A percentile compares a stretch with the other conserved stretches of the same genome.
Evolutionary conservation across 495 filamentous ascomycete genomes (phyloP).

Genomic region (Daldinia decipiens): DNA sequence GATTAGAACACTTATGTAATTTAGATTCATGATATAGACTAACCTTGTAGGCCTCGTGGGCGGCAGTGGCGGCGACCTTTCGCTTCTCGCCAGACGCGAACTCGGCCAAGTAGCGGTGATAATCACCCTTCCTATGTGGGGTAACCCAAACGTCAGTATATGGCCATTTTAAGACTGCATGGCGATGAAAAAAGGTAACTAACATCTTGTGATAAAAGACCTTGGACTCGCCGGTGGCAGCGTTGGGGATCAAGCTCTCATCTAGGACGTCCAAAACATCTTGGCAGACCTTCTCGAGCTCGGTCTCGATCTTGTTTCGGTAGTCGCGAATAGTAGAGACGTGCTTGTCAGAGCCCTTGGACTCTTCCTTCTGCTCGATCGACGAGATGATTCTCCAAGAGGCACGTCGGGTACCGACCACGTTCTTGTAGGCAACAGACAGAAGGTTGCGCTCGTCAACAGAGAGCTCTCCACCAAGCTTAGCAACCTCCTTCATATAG

Average conservation of each 20-base stretch:
- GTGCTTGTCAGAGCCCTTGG: slow-evolving; percentile 98
- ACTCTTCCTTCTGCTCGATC: slow-evolving; percentile 99
- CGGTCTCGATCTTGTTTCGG: slow-evolving; percentile 97
- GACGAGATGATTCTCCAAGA: slow-evolving; percentile 99
- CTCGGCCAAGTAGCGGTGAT: slow-evolving; percentile 99
- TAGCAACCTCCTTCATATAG: slow-evolving; percentile 99
- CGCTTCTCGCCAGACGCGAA: slow-evolving; percentile 99
- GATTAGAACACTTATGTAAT: slow-evolving; percentile 28
- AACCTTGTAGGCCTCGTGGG: slow-evolving; percentile 99
- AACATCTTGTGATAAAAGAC: slow-evolving; percentile 99
- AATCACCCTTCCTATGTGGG: slow-evolving; percentile 93
- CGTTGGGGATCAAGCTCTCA: slow-evolving; percentile 95
- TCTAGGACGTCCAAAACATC: slow-evolving; percentile 98
- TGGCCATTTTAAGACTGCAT: slow-evolving; percentile 7
- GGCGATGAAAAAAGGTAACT: slow-evolving; percentile 48
- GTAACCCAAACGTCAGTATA: slow-evolving; percentile 26
- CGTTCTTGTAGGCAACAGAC: slow-evolving; percentile 99
- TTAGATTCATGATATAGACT: slow-evolving; percentile 10
- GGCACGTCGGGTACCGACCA: slow-evolving; percentile 97
- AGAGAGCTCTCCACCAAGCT: slow-evolving; percentile 95
- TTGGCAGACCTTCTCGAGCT: slow-evolving; percentile 98
- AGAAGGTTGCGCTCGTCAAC: slow-evolving; percentile 99
- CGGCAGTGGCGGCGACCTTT: slow-evolving; percentile 94
- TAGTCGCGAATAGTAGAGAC: slow-evolving; percentile 95
- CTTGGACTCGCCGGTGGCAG: slow-evolving; percentile 98